Conservation (phyloP, 805 yeast species). For the Suhomyces canberraensis region DNA sequence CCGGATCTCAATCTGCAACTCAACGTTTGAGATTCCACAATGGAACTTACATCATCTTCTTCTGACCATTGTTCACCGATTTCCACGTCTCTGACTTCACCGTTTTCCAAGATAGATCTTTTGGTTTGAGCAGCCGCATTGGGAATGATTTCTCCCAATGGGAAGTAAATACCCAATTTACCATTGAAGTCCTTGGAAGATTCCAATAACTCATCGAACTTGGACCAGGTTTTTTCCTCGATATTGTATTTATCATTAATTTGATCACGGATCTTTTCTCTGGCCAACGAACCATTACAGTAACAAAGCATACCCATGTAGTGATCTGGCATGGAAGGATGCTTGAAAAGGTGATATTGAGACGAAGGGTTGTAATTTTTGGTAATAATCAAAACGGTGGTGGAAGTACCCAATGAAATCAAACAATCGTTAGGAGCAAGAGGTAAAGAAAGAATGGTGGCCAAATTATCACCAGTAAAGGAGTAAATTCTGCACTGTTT, state of each 20-base stretch:
- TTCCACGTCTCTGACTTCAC: conserved; percentile 22
- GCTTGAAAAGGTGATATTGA: conserved; percentile 80
- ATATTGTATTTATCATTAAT: conserved; percentile 46
- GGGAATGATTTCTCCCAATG: conserved; percentile 89
- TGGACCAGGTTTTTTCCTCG: conserved; percentile 50
- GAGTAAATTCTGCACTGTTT: conserved; percentile 60
- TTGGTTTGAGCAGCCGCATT: conserved; percentile 64
- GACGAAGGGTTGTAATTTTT: conserved; percentile 74
- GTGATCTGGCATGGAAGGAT: conserved; percentile 72
- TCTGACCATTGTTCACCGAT: conserved; percentile 33
- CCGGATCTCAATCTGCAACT: conserved; percentile 79
- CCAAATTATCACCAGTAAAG: conserved; percentile 89
- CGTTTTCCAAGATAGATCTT: conserved; percentile 42
- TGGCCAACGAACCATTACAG: conserved; percentile 84
- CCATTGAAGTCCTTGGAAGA: conserved; percentile 31
- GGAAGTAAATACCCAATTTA: conserved; percentile 77
- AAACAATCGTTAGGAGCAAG: conserved; percentile 71
- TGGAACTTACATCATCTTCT: conserved; percentile 67
- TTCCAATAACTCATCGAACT: conserved; percentile 56
- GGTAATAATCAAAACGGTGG: conserved; percentile 81
- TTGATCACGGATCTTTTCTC: conserved; percentile 70
- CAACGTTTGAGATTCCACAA: conserved; percentile 83
- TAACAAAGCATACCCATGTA: conserved; percentile 96
- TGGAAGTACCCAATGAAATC: conserved; percentile 86
- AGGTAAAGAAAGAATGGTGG: conserved; percentile 82